Conservation (phyloP, 768 basidiomycete species). For the Lactarius indigo region DNA sequence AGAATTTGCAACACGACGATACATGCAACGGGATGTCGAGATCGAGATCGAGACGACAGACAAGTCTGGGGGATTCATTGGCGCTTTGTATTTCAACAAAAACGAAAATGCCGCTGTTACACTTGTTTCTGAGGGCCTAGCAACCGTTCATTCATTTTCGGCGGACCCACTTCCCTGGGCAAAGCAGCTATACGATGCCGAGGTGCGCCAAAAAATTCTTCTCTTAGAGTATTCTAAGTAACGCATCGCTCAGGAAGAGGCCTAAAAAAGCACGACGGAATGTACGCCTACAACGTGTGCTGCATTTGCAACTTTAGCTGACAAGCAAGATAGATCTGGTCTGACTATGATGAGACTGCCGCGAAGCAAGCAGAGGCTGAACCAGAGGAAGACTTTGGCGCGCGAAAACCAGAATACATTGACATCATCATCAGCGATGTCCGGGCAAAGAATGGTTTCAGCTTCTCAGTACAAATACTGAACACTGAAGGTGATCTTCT, state of each 20-base stretch:
- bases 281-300: conserved; percentile 42
- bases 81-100: conserved; percentile 79
- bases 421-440: conserved; percentile 93
- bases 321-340: conserved; percentile 66
- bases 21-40: conserved; percentile 95
- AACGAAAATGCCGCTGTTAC: conserved; percentile 81
- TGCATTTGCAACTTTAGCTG: not conserved
- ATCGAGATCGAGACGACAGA: conserved; percentile 87
- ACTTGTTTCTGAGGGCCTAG: conserved; percentile 85
- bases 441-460: conserved; percentile 65
- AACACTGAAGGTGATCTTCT: conserved; percentile 75
- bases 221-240: not conserved
- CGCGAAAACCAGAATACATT: conserved; percentile 79
- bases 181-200: conserved; percentile 76
- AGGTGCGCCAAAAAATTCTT: conserved; percentile 44
- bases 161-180: conserved; percentile 80
- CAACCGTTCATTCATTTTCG: conserved; percentile 83
- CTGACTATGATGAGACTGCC: conserved; percentile 72
- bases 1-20: conserved; percentile 73
- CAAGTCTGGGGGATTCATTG: conserved; percentile 96
- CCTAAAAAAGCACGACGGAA: conserved; percentile 79
- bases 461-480: conserved; percentile 90
- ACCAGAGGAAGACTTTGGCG: conserved; percentile 43
- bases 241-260: conserved; percentile 53
- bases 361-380: conserved; percentile 50